These are phyloP conservation scores for Solanum acaule DNA, from an alignment of 257 asterid species.

Conservation along the genomic window DNA sequence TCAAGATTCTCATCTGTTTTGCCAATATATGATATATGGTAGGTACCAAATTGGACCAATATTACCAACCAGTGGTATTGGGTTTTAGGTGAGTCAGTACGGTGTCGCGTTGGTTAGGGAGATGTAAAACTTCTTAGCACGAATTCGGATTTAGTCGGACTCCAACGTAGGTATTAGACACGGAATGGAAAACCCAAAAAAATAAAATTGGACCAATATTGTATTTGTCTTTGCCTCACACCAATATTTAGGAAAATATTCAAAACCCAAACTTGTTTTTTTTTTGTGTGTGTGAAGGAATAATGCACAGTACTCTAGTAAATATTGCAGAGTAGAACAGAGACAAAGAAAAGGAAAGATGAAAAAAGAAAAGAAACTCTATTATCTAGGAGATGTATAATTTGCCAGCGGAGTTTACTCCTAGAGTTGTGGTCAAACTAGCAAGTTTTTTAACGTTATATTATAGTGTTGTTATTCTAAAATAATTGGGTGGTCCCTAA, in stretches of 20 bases:
- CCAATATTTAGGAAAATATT: background rate
- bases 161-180: background rate
- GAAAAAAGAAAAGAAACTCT: background rate
- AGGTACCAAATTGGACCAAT: background rate
- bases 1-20: background rate
- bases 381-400: background rate
- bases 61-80: background rate
- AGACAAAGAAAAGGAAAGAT: background rate
- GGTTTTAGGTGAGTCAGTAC: background rate
- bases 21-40: background rate
- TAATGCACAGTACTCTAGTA: background rate
- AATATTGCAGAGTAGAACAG: background rate
- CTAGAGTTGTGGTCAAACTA: constrained; percentile 13
- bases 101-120: background rate
- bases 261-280: background rate
- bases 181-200: background rate
- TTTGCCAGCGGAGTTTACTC: background rate
- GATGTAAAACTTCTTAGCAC: too few species aligned
- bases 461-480: constrained; percentile 21
- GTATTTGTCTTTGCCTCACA: background rate
- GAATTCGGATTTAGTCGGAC: fast-evolving
- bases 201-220: too few species aligned
- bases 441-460: background rate
- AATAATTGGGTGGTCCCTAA: constrained; percentile 42
- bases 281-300: background rate